Evolutionary conservation across 768 basidiomycete species (phyloP).

Genomic region (Rhodotorula graminis): DNA sequence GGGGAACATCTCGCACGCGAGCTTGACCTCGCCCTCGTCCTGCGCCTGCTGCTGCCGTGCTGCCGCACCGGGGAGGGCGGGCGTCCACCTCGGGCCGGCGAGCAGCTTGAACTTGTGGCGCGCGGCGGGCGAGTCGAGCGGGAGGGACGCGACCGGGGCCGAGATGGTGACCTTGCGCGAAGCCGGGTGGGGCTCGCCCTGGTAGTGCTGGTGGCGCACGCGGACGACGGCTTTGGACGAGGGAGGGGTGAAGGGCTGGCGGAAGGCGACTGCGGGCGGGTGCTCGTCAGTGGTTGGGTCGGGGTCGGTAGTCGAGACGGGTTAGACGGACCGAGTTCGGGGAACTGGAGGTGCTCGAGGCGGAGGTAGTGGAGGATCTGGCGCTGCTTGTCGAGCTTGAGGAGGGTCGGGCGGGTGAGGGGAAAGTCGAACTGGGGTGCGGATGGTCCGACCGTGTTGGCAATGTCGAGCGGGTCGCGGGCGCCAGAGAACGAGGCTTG

Average conservation of each 20-base stretch:
- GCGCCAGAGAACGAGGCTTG: neutral
- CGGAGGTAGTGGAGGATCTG: slow-evolving; percentile 71
- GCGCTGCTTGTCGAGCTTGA: slow-evolving; percentile 67
- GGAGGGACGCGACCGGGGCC: slow-evolving; percentile 61
- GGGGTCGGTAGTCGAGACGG: neutral
- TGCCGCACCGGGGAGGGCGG: neutral
- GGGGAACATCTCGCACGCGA: slow-evolving; percentile 82
- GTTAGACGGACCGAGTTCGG: slow-evolving; percentile 56
- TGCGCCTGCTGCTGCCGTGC: slow-evolving; percentile 4
- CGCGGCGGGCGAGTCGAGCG: slow-evolving; percentile 61
- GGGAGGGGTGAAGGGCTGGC: slow-evolving; percentile 73
- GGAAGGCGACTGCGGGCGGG: slow-evolving; percentile 54
- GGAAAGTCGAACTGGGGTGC: slow-evolving; percentile 29
- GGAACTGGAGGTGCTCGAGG: slow-evolving; percentile 79
- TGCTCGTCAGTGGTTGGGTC: neutral
- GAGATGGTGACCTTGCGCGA: slow-evolving; percentile 55
- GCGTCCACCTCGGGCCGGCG: slow-evolving; percentile 79
- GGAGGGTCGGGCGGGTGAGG: slow-evolving; percentile 47
- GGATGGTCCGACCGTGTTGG: slow-evolving; percentile 3
- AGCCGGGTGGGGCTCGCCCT: slow-evolving; percentile 69
- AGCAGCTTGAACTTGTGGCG: slow-evolving; percentile 81
- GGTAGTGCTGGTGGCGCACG: slow-evolving; percentile 70
- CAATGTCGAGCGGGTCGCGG: slow-evolving; percentile 26
- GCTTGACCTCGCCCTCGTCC: slow-evolving; percentile 59
- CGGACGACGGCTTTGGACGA: slow-evolving; percentile 56